Percentiles rank a stretch among this genome's conserved stretches.
Evolutionary conservation across 1,139 yeast genomes (phyloP).

Genomic region (Scheffersomyces stambukii): DNA sequence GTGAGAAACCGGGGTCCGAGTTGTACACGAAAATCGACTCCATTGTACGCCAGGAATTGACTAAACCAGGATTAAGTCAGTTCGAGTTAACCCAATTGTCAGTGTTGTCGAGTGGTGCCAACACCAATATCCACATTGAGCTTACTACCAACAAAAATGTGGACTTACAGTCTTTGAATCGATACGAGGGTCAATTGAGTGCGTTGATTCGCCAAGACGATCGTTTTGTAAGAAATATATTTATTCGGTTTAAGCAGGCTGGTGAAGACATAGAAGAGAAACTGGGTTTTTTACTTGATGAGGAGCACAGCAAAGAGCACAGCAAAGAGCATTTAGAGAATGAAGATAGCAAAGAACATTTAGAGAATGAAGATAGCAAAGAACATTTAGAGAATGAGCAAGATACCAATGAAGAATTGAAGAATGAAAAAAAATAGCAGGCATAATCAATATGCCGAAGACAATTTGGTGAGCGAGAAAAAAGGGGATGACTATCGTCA

Average conservation of each 20-base stretch:
- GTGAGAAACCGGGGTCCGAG: conserved; percentile 30
- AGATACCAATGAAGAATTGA: too few relatives aligned
- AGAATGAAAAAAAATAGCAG: too few relatives aligned
- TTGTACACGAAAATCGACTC: conserved; percentile 23
- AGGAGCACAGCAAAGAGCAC: conserved; percentile 3
- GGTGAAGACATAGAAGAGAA: conserved; percentile 5
- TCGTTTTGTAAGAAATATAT: conserved; percentile 32
- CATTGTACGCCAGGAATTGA: conserved; percentile 19
- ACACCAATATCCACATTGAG: conserved; percentile 35
- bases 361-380: too few relatives aligned
- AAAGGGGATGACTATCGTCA: too few relatives aligned
- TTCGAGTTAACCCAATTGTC: conserved; percentile 45
- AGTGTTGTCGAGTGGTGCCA: conserved; percentile 71
- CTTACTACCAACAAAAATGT: conserved; percentile 15
- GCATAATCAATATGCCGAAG: too few relatives aligned
- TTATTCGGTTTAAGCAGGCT: conserved; percentile 12
- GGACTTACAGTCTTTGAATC: conserved; percentile 24
- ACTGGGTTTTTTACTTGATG: too few relatives aligned
- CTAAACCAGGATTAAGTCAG: conserved; percentile 12
- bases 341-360: conserved; percentile 11
- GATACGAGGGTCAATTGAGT: conserved; percentile 22
- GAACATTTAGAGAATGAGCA: conserved; percentile 8
- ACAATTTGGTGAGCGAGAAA: too few relatives aligned
- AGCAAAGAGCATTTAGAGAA: conserved; percentile 9
- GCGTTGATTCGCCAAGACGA: conserved; percentile 26